These are phyloP conservation scores for Diatrype stigma DNA, from an alignment of 2,329 filamentous ascomycete species.

Conservation along the genomic window DNA sequence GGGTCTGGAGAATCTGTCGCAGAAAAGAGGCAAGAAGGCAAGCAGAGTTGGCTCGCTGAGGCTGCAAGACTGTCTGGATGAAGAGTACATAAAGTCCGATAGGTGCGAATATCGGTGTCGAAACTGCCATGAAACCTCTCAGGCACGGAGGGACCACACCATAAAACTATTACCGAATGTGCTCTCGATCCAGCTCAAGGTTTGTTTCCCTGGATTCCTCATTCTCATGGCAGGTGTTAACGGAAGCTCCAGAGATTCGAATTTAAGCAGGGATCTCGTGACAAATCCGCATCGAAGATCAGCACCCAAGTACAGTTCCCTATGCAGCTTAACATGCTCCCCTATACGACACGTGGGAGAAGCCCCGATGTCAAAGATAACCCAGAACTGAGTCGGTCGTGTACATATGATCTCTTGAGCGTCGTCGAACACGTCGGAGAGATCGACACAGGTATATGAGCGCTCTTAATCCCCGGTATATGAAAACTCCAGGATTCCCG, in stretches of 20 bases:
- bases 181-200: slow-evolving; percentile 88
- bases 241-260: slow-evolving; percentile 57
- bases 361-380: slow-evolving; percentile 45
- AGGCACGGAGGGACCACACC: slow-evolving; percentile 77
- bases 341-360: slow-evolving; percentile 71
- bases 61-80: slow-evolving; percentile 70
- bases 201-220: slow-evolving; percentile 28
- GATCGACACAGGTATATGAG: slow-evolving; percentile 65
- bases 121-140: slow-evolving; percentile 71
- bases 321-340: slow-evolving; percentile 81
- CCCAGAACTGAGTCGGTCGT: slow-evolving; percentile 57
- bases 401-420: slow-evolving; percentile 80
- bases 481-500: neutral
- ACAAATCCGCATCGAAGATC: slow-evolving; percentile 77
- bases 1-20: slow-evolving; percentile 71
- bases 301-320: slow-evolving; percentile 84
- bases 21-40: slow-evolving; percentile 57
- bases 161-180: slow-evolving; percentile 85
- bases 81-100: slow-evolving; percentile 83
- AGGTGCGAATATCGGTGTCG: slow-evolving; percentile 86
- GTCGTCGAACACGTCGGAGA: slow-evolving; percentile 93
- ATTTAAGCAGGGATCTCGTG: slow-evolving; percentile 60
- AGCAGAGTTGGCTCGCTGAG: slow-evolving; percentile 48
- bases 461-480: neutral
- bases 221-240: slow-evolving; percentile 6